phyloP scores from a whole-genome alignment of 2,329 filamentous ascomycete species.

The Harringtonia aguacate region DNA sequence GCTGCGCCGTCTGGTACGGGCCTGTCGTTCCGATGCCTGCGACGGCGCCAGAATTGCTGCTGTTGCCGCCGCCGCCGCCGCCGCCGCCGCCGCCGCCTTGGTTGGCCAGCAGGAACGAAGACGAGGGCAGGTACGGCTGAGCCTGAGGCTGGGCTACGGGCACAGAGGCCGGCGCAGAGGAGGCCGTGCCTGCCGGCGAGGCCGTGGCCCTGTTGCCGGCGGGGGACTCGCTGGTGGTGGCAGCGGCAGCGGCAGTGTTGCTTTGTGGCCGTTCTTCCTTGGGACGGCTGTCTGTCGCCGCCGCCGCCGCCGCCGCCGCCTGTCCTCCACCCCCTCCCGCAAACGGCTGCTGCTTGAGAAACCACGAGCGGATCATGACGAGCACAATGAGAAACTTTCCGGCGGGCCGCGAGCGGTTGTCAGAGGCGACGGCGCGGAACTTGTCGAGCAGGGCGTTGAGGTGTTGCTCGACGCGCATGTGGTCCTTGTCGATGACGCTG shows the following conservation, averaged over 20 bases:
- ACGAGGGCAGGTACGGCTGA: conserved; percentile 1
- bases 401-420: conserved; percentile 53
- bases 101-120: conserved; percentile 4
- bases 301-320: not conserved
- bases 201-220: too few relatives aligned
- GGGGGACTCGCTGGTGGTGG: too few relatives aligned
- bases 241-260: too few relatives aligned
- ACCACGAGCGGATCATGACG: conserved; percentile 61
- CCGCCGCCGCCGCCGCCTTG: conserved; percentile 9
- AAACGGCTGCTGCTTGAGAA: conserved; percentile 31
- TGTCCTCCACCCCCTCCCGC: too few relatives aligned
- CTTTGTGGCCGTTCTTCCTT: not conserved
- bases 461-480: conserved; percentile 55
- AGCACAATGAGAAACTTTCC: conserved; percentile 63
- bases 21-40: not conserved
- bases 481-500: conserved; percentile 56
- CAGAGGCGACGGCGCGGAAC: conserved; percentile 52
- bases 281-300: not conserved
- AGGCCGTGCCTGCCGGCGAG: not conserved
- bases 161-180: not conserved
- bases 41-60: not conserved
- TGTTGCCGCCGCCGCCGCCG: not conserved
- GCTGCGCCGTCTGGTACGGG: not conserved
- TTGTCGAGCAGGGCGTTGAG: conserved; percentile 60
- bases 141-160: not conserved